Conservation (phyloP, 2,329 filamentous ascomycete species). For the Aspergillus unguis region DNA sequence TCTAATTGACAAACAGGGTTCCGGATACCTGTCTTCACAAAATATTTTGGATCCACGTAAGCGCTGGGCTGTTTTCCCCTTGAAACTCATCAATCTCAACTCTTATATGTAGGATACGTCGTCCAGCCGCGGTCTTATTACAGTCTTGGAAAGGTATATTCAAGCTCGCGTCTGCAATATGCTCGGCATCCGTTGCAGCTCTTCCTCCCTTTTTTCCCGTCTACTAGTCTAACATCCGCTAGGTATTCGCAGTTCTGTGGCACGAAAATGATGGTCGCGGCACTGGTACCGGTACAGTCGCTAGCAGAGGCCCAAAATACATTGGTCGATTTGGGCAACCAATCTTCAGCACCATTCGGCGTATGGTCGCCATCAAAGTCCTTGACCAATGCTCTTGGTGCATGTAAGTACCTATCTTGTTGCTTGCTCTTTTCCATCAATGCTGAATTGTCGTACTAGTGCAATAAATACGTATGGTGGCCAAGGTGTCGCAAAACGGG, state of each 20-base stretch:
- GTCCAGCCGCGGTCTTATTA: not conserved
- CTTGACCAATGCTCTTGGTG: conserved; percentile 30
- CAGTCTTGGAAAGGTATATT: not conserved
- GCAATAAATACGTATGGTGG: conserved; percentile 41
- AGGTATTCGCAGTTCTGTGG: conserved; percentile 34
- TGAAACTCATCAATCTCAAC: not conserved
- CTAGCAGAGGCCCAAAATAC: conserved; percentile 16
- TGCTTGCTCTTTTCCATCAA: not conserved
- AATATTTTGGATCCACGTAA: conserved; percentile 3
- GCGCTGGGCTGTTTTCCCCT: not conserved
- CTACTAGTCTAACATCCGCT: not conserved
- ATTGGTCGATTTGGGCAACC: conserved; percentile 18
- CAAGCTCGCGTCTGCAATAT: not conserved
- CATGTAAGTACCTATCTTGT: conserved; percentile 26
- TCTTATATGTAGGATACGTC: not conserved
- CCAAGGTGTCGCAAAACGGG: conserved; percentile 35
- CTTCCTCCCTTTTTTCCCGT: not conserved
- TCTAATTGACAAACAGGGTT: not conserved
- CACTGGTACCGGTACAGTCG: not conserved
- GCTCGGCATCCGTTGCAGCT: too few species aligned
- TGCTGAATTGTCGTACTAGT: conserved; percentile 20
- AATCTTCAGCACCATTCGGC: conserved; percentile 30
- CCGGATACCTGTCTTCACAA: not conserved
- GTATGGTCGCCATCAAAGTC: conserved; percentile 33
- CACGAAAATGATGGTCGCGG: conserved; percentile 24